Evolutionary conservation across 2,329 filamentous ascomycete species (phyloP), one percentile per base, ranked within the genome.

Genomic region (Ceratocystis colombiana): DNA sequence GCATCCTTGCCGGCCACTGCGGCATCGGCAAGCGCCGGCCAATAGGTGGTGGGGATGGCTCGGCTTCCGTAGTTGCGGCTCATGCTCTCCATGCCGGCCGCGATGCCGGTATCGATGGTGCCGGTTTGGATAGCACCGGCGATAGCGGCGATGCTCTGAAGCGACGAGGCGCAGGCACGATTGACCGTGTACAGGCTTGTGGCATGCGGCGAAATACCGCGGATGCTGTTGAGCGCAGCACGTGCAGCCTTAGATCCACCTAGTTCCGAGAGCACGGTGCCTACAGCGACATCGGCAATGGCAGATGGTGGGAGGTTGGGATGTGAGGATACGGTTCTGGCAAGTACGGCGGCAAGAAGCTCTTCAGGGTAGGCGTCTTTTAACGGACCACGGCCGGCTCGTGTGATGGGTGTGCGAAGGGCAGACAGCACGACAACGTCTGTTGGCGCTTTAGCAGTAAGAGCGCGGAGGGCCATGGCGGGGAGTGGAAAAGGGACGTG

Each of bases 371-470:
- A 83, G 5, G 91, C 95, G 76, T 99, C 93, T 80, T 96, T 97
- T 81, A 99, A 88, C 53, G 90, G 90, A 70, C 94, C 92, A 82
- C 96, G 96, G 75, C 82, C 82, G 65, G 84, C 91, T 79, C 96
- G 96, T 73, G 88, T 82, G 69, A 99, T 82, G 0, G 94, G 91
- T 30, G 93, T 96, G 66, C 94, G 89, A 72, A 92, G 80, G 33
- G 93, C 92, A 68, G 95, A 84, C 8, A 94, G 97, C 74, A 97
- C 96, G 75, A 99, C 94, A 65, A 99, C 83, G 79, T 99, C 94
- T 8, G 63, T 33, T 12, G 63, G 63, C 33, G 50, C 37, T 44
- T 65, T 65, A 17, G 63, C 30, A 8, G 62, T 59, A n/a, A 65
- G 63, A 48, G 63, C 37, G 12, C 63, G 63, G 1, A 65, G 50